Conservation (phyloP, 2,329 filamentous ascomycete genomes). For the Calycina herbarum region DNA sequence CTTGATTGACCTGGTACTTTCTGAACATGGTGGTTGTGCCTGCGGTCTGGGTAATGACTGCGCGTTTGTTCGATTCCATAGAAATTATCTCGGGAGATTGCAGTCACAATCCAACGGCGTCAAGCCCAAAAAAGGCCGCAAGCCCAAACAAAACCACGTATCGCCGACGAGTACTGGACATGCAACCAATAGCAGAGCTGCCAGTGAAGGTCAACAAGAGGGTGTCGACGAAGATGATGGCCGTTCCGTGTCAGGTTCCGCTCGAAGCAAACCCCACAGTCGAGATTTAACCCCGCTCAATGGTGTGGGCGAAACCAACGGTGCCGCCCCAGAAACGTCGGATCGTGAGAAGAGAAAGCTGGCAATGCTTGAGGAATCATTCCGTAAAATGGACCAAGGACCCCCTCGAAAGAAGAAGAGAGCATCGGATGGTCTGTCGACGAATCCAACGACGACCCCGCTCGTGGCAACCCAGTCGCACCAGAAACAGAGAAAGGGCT, state of each 20-base stretch:
- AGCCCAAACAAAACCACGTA: conserved; percentile 52
- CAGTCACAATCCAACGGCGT: conserved; percentile 46
- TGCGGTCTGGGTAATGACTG: conserved; percentile 66
- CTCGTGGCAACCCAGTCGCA: conserved; percentile 26
- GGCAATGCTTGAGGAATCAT: conserved; percentile 65
- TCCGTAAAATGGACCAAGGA: conserved; percentile 60
- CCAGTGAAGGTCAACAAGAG: conserved; percentile 61
- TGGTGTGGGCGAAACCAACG: conserved; percentile 53
- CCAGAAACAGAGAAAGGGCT: conserved; percentile 36
- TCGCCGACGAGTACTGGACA: conserved; percentile 64
- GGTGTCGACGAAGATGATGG: conserved; percentile 55
- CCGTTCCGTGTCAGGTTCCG: conserved; percentile 49
- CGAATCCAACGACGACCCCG: conserved; percentile 19
- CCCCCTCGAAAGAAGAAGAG: conserved; percentile 60
- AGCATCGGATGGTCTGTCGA: conserved; percentile 52
- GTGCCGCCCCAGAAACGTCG: conserved; percentile 57
- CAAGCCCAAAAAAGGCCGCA: conserved; percentile 42
- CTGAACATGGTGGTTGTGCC: conserved; percentile 78
- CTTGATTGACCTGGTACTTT: conserved; percentile 69
- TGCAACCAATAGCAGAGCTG: conserved; percentile 61
- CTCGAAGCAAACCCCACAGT: conserved; percentile 65
- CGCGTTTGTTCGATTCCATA: conserved; percentile 63
- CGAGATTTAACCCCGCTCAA: conserved; percentile 60
- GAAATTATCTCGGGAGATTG: conserved; percentile 52
- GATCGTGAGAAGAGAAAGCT: conserved; percentile 68